Conservation (phyloP, 2,329 filamentous ascomycete genomes). For the Trichophyton benhamiae region DNA sequence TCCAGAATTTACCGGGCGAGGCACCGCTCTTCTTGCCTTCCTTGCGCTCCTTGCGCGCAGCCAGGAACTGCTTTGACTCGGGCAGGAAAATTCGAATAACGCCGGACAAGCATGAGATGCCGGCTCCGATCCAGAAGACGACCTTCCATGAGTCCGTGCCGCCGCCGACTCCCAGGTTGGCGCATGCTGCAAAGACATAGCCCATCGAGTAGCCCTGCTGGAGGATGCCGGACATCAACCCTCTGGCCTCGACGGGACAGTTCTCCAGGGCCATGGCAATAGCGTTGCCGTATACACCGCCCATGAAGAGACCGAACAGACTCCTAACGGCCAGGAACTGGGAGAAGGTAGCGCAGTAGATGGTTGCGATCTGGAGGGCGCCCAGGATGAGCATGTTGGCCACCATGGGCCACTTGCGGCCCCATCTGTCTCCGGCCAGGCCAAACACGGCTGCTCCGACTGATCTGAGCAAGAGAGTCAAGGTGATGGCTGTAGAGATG, state of each 20-base stretch:
- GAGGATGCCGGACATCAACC: conserved; percentile 49
- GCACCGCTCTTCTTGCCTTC: conserved; percentile 34
- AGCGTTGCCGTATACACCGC: conserved; percentile 44
- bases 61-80: conserved; percentile 68
- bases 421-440: conserved; percentile 42
- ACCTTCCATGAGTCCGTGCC: conserved; percentile 72
- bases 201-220: conserved; percentile 56
- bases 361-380: conserved; percentile 47
- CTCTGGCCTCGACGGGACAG: conserved; percentile 46
- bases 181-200: conserved; percentile 50
- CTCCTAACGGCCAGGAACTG: conserved; percentile 49
- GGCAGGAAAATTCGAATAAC: conserved; percentile 63
- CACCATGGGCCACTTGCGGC: conserved; percentile 48
- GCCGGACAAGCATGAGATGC: conserved; percentile 70
- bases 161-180: conserved; percentile 46
- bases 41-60: conserved; percentile 43
- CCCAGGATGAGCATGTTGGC: conserved; percentile 52
- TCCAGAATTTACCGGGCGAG: conserved; percentile 46
- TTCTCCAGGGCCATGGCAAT: conserved; percentile 53
- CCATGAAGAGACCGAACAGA: conserved; percentile 54
- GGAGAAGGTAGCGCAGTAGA: conserved; percentile 47
- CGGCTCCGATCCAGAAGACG: conserved; percentile 79
- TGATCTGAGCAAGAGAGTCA: conserved; percentile 50
- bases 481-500: conserved; percentile 47
- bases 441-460: conserved; percentile 50